Conservation (phyloP, 495 filamentous ascomycete genomes). For the Hapsidospora chrysogenum region DNA sequence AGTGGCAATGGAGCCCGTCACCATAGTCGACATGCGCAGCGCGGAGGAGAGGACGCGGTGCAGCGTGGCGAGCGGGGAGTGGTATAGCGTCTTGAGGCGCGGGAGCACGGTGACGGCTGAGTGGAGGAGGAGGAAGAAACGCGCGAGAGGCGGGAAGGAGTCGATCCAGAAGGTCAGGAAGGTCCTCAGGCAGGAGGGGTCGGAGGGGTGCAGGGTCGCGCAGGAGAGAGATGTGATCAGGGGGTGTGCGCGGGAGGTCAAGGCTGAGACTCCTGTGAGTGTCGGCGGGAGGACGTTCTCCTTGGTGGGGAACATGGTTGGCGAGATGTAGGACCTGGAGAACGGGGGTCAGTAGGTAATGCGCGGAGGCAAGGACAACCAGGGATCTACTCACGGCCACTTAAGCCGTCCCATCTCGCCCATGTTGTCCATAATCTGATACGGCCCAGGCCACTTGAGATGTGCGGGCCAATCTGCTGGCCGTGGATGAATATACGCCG, state of each 20-base stretch:
- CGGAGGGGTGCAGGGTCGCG: conserved; percentile 75
- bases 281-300: conserved; percentile 44
- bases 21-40: conserved; percentile 52
- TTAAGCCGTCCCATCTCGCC: conserved; percentile 61
- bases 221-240: conserved; percentile 69
- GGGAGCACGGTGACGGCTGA: conserved; percentile 48
- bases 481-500: conserved; percentile 58
- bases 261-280: conserved; percentile 52
- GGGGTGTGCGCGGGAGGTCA: conserved; percentile 72
- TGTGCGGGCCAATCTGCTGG: conserved; percentile 50
- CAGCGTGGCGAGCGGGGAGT: conserved; percentile 46
- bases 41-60: conserved; percentile 42
- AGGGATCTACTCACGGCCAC: conserved; percentile 65
- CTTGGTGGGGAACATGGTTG: conserved; percentile 65
- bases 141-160: conserved; percentile 61
- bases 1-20: conserved; percentile 63
- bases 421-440: conserved; percentile 66
- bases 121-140: conserved; percentile 57
- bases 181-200: conserved; percentile 72
- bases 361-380: too few relatives aligned
- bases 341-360: conserved; percentile 7
- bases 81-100: conserved; percentile 44
- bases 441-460: conserved; percentile 57
- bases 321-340: conserved; percentile 56
- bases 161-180: conserved; percentile 70